Conservation (phyloP, 345 rosid genomes). For the Brassica carinata region DNA sequence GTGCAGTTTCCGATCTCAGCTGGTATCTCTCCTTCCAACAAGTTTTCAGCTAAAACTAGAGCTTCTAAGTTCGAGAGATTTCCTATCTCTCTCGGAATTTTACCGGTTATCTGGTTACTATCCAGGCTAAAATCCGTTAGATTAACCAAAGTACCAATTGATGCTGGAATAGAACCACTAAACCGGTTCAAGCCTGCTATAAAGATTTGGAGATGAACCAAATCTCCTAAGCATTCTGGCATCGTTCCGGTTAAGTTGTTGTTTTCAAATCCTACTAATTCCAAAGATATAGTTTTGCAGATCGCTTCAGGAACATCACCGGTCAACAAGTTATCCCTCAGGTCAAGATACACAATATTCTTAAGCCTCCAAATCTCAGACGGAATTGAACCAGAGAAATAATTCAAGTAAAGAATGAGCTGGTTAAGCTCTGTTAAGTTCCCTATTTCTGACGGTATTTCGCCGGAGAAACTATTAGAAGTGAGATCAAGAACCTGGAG, state of each 20-base stretch:
- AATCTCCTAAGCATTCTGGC: slow-evolving; percentile 60
- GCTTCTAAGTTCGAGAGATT: slow-evolving; percentile 57
- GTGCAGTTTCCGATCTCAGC: slow-evolving; percentile 60
- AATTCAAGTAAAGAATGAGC: slow-evolving; percentile 53
- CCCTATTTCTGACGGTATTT: slow-evolving; percentile 67
- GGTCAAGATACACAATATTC: slow-evolving; percentile 55
- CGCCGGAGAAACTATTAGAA: slow-evolving; percentile 57
- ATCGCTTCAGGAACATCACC: slow-evolving; percentile 66
- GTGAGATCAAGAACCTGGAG: slow-evolving; percentile 92
- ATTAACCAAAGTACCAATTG: slow-evolving; percentile 54
- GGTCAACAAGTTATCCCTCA: slow-evolving; percentile 57
- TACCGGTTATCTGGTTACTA: slow-evolving; percentile 60
- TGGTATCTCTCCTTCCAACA: slow-evolving; percentile 65
- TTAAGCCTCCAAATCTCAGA: slow-evolving; percentile 56
- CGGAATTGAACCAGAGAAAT: slow-evolving; percentile 70
- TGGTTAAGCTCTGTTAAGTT: slow-evolving; percentile 52
- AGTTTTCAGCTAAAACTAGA: slow-evolving; percentile 50
- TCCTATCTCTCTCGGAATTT: slow-evolving; percentile 66
- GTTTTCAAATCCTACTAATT: slow-evolving; percentile 40
- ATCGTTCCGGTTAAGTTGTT: slow-evolving; percentile 71
- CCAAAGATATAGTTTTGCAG: slow-evolving; percentile 59
- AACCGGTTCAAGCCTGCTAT: slow-evolving; percentile 49
- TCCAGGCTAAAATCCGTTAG: slow-evolving; percentile 61
- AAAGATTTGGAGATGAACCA: slow-evolving; percentile 58
- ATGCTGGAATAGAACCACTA: slow-evolving; percentile 62